Percentiles rank a stretch among this genome's conserved stretches.
Conservation (phyloP, 768 basidiomycete species). For the Rhizopogon rudus region DNA sequence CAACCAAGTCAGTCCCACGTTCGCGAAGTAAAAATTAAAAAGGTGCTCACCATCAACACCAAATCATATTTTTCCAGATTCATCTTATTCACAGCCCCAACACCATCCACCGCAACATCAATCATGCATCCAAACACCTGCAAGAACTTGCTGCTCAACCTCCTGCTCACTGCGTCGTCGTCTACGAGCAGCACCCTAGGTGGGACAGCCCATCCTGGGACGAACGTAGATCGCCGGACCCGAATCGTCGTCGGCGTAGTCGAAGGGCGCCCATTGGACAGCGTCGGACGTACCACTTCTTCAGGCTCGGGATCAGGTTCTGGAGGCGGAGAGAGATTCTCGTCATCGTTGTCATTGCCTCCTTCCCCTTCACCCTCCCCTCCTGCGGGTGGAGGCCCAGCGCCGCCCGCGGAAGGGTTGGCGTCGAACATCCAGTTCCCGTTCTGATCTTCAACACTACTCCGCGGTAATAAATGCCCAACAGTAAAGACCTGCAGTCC, state of each 20-base stretch:
- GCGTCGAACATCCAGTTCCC: conserved; percentile 61
- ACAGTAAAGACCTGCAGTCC: conserved; percentile 79
- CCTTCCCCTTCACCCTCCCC: conserved; percentile 15
- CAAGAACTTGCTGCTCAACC: conserved; percentile 86
- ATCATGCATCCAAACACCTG: conserved; percentile 94
- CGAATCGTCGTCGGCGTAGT: conserved; percentile 33
- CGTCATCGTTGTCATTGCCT: conserved; percentile 16
- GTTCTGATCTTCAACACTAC: conserved; percentile 42
- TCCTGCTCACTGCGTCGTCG: conserved; percentile 89
- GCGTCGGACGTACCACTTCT: conserved; percentile 38
- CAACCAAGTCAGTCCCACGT: background rate
- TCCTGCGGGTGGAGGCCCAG: conserved; percentile 12
- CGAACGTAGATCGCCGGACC: conserved; percentile 73
- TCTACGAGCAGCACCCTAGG: conserved; percentile 92
- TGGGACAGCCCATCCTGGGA: conserved; percentile 88
- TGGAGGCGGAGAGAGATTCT: conserved; percentile 3
- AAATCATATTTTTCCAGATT: conserved; percentile 94
- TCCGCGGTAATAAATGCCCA: conserved; percentile 66
- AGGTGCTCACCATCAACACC: conserved; percentile 80
- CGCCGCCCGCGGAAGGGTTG: conserved; percentile 8
- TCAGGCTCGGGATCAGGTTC: conserved; percentile 26
- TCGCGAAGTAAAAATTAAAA: background rate
- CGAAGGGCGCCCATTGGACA: conserved; percentile 16
- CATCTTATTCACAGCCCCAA: conserved; percentile 93
- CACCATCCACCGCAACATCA: conserved; percentile 92